Evolutionary conservation across 768 basidiomycete genomes (phyloP).

Genomic region (Collybia sordida): DNA sequence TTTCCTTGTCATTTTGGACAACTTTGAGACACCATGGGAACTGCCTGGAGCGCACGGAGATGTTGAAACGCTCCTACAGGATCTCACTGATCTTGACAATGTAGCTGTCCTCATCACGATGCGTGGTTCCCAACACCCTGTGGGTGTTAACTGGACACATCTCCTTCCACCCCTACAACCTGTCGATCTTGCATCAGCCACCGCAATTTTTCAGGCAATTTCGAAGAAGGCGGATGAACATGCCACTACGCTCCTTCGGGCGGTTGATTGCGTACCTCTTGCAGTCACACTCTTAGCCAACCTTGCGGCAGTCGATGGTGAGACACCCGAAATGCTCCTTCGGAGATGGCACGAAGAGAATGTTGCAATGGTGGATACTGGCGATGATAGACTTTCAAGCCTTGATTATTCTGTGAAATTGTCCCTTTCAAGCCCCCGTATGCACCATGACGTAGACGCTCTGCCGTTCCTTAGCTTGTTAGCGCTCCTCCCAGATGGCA

Average conservation of each 20-base stretch:
- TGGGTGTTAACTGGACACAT: conserved; percentile 21
- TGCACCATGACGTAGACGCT: conserved; percentile 22
- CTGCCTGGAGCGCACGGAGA: conserved; percentile 18
- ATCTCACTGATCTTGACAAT: conserved; percentile 17
- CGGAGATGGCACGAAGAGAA: conserved; percentile 26
- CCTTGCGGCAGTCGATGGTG: conserved; percentile 28
- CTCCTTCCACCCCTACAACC: conserved; percentile 24
- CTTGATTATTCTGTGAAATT: conserved; percentile 29
- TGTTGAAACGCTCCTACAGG: conserved; percentile 21
- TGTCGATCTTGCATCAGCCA: conserved; percentile 22
- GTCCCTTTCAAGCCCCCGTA: conserved; percentile 27
- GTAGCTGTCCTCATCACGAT: conserved; percentile 26
- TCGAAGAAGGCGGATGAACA: conserved; percentile 19
- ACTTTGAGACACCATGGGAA: conserved; percentile 34
- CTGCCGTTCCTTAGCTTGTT: conserved; percentile 23
- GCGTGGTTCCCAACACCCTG: conserved; percentile 28
- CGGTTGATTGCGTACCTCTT: conserved; percentile 31
- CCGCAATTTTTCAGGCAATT: conserved; percentile 23
- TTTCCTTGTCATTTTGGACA: conserved; percentile 27
- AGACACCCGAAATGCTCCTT: conserved; percentile 27
- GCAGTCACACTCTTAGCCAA: conserved; percentile 31
- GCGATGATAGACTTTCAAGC: conserved; percentile 24
- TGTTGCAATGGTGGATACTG: conserved; percentile 25
- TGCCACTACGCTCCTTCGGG: conserved; percentile 21
- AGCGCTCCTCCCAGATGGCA: conserved; percentile 28